phyloP scores from a whole-genome alignment of 2,329 filamentous ascomycete species.

The Lecanicillium sp. region DNA sequence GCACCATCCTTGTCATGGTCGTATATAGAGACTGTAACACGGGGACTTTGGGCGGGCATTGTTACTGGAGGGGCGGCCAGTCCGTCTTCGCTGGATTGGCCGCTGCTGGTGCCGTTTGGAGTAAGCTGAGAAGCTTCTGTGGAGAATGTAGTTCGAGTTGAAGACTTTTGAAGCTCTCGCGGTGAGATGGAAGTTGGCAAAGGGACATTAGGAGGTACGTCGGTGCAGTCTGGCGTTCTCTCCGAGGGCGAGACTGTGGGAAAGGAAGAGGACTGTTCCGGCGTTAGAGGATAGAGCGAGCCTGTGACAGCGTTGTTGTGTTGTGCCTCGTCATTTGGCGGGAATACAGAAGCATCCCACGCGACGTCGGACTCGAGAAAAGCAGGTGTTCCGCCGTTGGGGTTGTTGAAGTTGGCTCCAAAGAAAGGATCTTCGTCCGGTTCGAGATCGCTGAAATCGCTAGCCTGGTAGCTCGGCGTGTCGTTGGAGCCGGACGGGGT shows the following conservation, averaged over 20 bases:
- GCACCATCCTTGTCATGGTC: constrained; percentile 30
- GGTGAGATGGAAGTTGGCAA: constrained; percentile 30
- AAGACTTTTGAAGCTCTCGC: constrained; percentile 32
- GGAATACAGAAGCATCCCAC: constrained; percentile 14
- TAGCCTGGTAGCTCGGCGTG: constrained; percentile 38
- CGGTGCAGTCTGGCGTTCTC: constrained; percentile 21
- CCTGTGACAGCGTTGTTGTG: constrained; percentile 16
- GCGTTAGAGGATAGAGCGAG: constrained; percentile 38
- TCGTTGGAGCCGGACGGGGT: constrained; percentile 44
- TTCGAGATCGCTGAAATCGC: constrained; percentile 37
- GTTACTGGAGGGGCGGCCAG: constrained; percentile 26
- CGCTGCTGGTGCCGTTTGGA: constrained; percentile 40
- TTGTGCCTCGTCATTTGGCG: constrained; percentile 11
- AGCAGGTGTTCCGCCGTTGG: constrained; percentile 31
- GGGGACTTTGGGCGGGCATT: constrained; percentile 42
- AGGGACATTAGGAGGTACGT: constrained; percentile 14
- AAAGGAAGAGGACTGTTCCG: constrained; percentile 41
- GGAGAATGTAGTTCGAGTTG: constrained; percentile 23
- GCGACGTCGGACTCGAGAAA: constrained; percentile 29
- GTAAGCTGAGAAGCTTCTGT: constrained; percentile 32
- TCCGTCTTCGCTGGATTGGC: constrained; percentile 42
- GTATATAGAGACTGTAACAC: constrained; percentile 49
- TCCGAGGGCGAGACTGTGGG: constrained; percentile 33
- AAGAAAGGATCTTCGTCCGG: constrained; percentile 40
- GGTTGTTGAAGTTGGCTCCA: constrained; percentile 36